A percentile compares a stretch with the other conserved stretches of the same genome.
phyloP scores from a whole-genome alignment of 345 rosid species.

The Turritis glabra region DNA sequence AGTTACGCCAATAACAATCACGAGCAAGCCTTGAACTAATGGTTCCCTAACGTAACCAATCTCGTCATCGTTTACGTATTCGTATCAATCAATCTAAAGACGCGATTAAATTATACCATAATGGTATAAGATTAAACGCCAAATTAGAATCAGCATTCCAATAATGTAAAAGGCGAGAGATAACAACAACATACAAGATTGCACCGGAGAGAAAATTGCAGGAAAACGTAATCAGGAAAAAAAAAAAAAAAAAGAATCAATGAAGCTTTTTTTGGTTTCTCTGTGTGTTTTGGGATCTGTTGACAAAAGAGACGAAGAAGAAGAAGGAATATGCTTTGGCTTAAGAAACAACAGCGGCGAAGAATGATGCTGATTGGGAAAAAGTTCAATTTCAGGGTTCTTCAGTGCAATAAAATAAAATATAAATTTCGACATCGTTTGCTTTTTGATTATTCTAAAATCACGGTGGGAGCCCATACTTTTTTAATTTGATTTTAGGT shows the following conservation, averaged over 20 bases:
- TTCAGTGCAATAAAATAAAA: slow-evolving; percentile 6
- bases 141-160: neutral
- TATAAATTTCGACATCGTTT: no score
- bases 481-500: neutral
- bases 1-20: neutral
- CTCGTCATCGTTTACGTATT: neutral
- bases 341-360: slow-evolving; percentile 17
- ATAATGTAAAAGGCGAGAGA: neutral
- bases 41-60: no score
- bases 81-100: neutral
- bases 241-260: neutral
- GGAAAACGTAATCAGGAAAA: neutral
- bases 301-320: slow-evolving; percentile 5
- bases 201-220: slow-evolving; percentile 8
- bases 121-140: no score
- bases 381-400: slow-evolving; percentile 15
- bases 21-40: neutral
- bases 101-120: no score
- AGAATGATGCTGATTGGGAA: neutral
- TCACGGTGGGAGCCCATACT: neutral
- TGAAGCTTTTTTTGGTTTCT: neutral
- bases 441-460: neutral
- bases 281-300: neutral
- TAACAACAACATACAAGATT: neutral
- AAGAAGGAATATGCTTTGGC: slow-evolving; percentile 43